These are phyloP conservation scores for Vitis hybrid DNA, from an alignment of 177 flowering plant genomes.

Conservation along the genomic window DNA sequence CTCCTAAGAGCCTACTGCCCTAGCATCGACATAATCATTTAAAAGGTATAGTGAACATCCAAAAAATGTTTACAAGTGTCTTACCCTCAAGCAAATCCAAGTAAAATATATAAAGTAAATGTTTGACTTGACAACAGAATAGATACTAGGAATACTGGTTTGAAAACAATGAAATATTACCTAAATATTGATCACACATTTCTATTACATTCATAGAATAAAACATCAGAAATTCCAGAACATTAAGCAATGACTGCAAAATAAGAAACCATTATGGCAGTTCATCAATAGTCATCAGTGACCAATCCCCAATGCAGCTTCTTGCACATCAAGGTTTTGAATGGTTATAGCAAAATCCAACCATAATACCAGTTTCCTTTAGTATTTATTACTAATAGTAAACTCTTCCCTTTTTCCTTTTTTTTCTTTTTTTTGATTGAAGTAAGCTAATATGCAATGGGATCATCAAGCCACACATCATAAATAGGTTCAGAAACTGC, in stretches of 20 bases:
- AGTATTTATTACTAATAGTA: too few species aligned
- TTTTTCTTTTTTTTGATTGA: too few species aligned
- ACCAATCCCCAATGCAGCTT: too few species aligned
- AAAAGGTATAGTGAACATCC: not conserved
- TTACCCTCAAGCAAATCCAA: not conserved
- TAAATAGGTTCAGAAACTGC: constrained; percentile 6
- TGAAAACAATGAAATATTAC: not conserved
- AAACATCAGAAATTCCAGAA: not conserved
- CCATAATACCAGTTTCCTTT: too few species aligned
- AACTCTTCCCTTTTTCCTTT: too few species aligned
- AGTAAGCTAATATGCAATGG: not conserved
- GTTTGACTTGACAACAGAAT: not conserved
- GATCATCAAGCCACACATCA: not conserved
- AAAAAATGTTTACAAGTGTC: not conserved
- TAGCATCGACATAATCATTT: not conserved
- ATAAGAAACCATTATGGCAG: too few species aligned
- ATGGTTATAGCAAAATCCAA: too few species aligned
- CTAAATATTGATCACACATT: not conserved
- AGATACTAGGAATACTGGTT: not conserved
- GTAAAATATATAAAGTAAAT: not conserved
- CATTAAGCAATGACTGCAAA: too few species aligned
- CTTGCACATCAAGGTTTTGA: too few species aligned
- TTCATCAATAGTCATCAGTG: too few species aligned
- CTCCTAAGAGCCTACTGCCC: too few species aligned
- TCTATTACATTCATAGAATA: not conserved